Evolutionary conservation across 805 yeast species (phyloP), one percentile per base, ranked within the genome.

Genomic region (Kluyveromyces starmeri): DNA sequence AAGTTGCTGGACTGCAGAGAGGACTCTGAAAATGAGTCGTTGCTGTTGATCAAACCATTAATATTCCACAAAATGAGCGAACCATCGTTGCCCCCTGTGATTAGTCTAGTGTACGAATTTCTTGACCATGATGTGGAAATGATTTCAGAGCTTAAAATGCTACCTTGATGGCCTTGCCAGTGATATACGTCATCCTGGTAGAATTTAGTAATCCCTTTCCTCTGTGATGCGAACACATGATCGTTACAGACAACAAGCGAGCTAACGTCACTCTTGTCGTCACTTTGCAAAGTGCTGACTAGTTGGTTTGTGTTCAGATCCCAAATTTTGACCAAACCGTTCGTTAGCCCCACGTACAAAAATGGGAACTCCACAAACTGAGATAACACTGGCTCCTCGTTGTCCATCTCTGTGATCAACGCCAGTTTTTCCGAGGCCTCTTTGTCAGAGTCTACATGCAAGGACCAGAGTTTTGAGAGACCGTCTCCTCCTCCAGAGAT

Each of bases 401-500:
- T 78, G 25, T 77, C 77, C 34, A 55, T 31, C 16, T 40, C 43
- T 8, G 47, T 36, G 6, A 40, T 20, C 3, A 45, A 34, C 10
- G 25, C 27, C 5, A 52, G 23, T 19, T 24, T 20, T 8, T 18
- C 25, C 14, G 20, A 21, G 12, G 16, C 7, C 7, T 35, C 30
- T 2, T 21, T 20, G 3, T 20, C 11, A 6, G 9, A 15, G 3
- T 28, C 22, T 4, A 51, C 46, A 4, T 37, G 37, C 14, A 75
- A 47, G 0, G 73, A 71, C 97, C 97, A 89, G 9, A 85, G 54
- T 46, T 83, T 83, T n/a, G 81, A 72, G 7, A 70, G 47, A 0
- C 96, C 97, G 59, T 92, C 97, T 29, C 97, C 97, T 33, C 95
- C 94, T 18, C 94, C 89, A 2, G 83, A 67, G 4, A 79, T 57